These are phyloP conservation scores for Heliocybe sulcata DNA, from an alignment of 1,284 basidiomycete species.

Conservation along the genomic window DNA sequence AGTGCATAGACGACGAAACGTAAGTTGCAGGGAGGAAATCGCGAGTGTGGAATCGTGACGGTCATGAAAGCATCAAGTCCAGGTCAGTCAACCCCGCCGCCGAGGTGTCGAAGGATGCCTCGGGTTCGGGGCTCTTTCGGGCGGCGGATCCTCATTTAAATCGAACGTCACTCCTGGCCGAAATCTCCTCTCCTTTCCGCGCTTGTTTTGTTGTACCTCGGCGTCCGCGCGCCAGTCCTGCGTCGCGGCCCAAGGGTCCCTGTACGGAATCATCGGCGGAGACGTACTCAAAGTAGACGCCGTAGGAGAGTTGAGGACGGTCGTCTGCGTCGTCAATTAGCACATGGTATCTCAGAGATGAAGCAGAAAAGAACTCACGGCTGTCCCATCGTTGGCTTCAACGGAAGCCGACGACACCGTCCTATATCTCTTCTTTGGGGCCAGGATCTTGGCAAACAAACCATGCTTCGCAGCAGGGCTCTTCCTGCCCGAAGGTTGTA, in stretches of 20 bases:
- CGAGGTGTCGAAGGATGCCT: not conserved
- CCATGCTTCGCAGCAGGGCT: not conserved
- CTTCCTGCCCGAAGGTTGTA: conserved; percentile 1
- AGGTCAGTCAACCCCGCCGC: not conserved
- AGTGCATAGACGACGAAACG: no score
- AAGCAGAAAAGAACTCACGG: not conserved
- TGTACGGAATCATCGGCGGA: not conserved
- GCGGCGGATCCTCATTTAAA: not conserved
- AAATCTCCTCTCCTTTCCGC: not conserved
- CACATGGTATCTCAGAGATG: not conserved
- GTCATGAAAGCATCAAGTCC: no score
- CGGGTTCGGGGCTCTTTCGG: not conserved
- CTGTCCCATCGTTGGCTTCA: not conserved
- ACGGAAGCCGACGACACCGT: not conserved
- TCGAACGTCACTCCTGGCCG: not conserved
- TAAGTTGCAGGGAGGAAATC: no score
- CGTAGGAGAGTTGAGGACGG: conserved; percentile 2
- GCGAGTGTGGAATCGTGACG: no score
- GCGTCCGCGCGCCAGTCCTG: not conserved
- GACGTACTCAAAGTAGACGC: not conserved
- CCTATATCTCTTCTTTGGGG: not conserved
- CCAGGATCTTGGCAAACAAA: not conserved
- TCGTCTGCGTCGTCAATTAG: not conserved
- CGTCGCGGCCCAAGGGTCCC: not conserved
- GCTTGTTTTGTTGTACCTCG: not conserved